Percentiles rank a stretch among this genome's conserved stretches.
Conservation (phyloP, 805 yeast species). For the Saturnispora galanensis region DNA sequence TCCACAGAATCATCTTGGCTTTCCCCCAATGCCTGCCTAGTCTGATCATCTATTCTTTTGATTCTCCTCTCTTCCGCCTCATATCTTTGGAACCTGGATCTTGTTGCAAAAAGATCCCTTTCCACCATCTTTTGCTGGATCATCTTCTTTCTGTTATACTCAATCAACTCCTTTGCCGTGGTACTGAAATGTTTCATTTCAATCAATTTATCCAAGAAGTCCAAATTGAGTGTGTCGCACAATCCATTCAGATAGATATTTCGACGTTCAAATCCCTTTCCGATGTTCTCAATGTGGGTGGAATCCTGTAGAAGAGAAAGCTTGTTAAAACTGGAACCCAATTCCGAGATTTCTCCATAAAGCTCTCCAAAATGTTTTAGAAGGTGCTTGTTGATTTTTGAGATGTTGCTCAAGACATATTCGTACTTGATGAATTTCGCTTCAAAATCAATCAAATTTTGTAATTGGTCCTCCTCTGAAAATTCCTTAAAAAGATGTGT, state of each 20-base stretch:
- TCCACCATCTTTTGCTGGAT: constrained; percentile 24
- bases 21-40: constrained; percentile 19
- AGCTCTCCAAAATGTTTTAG: constrained; percentile 37
- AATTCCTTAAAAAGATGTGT: constrained; percentile 19
- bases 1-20: constrained; percentile 12
- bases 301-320: constrained; percentile 41
- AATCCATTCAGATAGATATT: constrained; percentile 42
- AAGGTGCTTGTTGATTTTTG: constrained; percentile 35
- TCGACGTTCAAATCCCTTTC: constrained; percentile 74
- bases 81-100: constrained; percentile 19
- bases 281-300: constrained; percentile 57
- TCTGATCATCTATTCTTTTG: constrained; percentile 24
- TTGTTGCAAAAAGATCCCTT: constrained; percentile 19
- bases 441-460: constrained; percentile 22
- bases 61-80: constrained; percentile 25
- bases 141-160: constrained; percentile 26
- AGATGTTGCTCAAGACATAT: constrained; percentile 23
- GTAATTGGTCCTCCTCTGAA: constrained; percentile 22
- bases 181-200: constrained; percentile 27
- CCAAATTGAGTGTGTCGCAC: constrained; percentile 21
- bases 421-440: constrained; percentile 27
- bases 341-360: constrained; percentile 39
- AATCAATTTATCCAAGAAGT: constrained; percentile 26
- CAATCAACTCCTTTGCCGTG: constrained; percentile 25
- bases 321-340: constrained; percentile 42